These are phyloP conservation scores for Pisolithus orientalis DNA, from an alignment of 768 basidiomycete species.

Conservation along the genomic window DNA sequence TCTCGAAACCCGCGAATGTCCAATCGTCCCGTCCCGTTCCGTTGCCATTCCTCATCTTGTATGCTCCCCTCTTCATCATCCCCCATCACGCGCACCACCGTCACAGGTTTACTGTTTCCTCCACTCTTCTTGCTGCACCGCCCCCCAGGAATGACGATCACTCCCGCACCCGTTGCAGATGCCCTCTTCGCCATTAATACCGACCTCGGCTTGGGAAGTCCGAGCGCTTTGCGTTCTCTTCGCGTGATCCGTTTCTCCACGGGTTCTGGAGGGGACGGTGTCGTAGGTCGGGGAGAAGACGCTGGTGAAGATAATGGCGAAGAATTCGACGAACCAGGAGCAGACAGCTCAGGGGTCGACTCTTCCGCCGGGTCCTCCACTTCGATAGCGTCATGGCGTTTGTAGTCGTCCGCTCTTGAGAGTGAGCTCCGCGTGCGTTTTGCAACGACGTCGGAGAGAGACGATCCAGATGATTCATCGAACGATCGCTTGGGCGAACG, in stretches of 20 bases:
- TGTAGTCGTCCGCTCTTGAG: slow-evolving; percentile 6
- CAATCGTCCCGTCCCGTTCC: slow-evolving; percentile 64
- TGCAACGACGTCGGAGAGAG: slow-evolving; percentile 27
- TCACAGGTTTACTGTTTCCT: slow-evolving; percentile 7
- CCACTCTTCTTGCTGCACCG: slow-evolving; percentile 28
- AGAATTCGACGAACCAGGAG: slow-evolving; percentile 27
- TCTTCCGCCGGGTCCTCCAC: slow-evolving; percentile 23
- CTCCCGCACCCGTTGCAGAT: slow-evolving; percentile 38
- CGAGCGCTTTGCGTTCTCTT: slow-evolving; percentile 62
- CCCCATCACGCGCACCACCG: slow-evolving; percentile 9
- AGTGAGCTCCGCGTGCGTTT: slow-evolving; percentile 31
- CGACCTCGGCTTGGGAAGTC: slow-evolving; percentile 51
- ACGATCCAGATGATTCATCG: slow-evolving; percentile 47
- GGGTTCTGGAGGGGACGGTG: slow-evolving; percentile 24
- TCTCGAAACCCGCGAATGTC: slow-evolving; percentile 77
- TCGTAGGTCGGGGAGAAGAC: slow-evolving; percentile 32
- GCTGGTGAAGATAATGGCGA: slow-evolving; percentile 26
- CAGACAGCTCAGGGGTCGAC: slow-evolving; percentile 39
- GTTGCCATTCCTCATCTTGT: slow-evolving; percentile 47
- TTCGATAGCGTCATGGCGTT: slow-evolving; percentile 12
- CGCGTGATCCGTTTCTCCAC: slow-evolving; percentile 47
- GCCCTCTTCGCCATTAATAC: slow-evolving; percentile 23
- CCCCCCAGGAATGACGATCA: slow-evolving; percentile 59
- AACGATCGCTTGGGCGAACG: slow-evolving; percentile 56
- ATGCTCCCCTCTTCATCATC: slow-evolving; percentile 29